Percentiles rank a stretch among this genome's conserved stretches.
phyloP scores from a whole-genome alignment of 768 basidiomycete genomes.

The Sarcodon aspratus region DNA sequence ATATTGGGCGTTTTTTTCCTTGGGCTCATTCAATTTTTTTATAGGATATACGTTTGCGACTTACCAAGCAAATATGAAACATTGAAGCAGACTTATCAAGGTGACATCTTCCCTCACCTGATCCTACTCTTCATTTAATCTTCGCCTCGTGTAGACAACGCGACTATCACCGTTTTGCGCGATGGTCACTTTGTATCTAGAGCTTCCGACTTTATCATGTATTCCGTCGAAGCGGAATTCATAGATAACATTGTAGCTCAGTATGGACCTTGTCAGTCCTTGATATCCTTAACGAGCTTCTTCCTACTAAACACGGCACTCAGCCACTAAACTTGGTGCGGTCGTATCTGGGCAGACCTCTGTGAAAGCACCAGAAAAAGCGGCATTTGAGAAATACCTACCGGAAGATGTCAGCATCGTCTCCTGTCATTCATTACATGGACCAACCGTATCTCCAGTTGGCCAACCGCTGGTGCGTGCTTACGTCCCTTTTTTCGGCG shows the following conservation, averaged over 20 bases:
- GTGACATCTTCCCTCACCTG: conserved; percentile 22
- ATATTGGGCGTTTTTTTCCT: background rate
- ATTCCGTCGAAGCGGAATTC: conserved; percentile 88
- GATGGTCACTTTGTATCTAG: conserved; percentile 87
- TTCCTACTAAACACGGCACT: background rate
- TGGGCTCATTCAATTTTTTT: conserved; percentile 1
- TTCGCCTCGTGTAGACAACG: conserved; percentile 25
- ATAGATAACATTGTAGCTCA: conserved; percentile 75
- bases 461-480: conserved; percentile 80
- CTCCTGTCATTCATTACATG: conserved; percentile 91
- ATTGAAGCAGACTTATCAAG: conserved; percentile 47
- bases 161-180: conserved; percentile 54
- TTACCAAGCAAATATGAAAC: conserved; percentile 59
- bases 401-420: conserved; percentile 83
- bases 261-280: conserved; percentile 80
- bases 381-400: conserved; percentile 81
- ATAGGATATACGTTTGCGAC: conserved; percentile 87
- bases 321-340: conserved; percentile 87
- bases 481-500: background rate
- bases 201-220: conserved; percentile 87
- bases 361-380: conserved; percentile 89
- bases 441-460: conserved; percentile 76
- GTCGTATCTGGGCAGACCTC: conserved; percentile 95
- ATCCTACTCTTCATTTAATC: background rate
- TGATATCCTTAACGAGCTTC: background rate